Base-by-base conservation (phyloP, 257 asterid genomes). In the Solanum infundibuliforme region DNA sequence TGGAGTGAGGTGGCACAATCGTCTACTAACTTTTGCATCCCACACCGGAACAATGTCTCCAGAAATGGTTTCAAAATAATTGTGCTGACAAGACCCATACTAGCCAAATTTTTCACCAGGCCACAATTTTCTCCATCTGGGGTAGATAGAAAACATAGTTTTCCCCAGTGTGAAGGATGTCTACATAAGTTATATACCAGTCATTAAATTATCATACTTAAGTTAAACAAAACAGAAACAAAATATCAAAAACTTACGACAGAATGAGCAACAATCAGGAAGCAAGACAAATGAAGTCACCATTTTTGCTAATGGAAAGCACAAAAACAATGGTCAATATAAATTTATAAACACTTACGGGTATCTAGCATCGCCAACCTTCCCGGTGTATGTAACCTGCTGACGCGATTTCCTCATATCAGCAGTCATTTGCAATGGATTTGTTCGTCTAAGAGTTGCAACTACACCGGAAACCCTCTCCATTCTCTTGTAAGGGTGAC, bases 111-210 rank as follows among this genome's bases (percentile, higher is more conserved):
- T 91, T 95, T 97, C 31, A 97, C 98, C 58, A 97, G 93, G 83
- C 99, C 99, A 91, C 99, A 95, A 87, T 97, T 97, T 93, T 97
- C 99, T 87, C 99, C 99, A 84, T 97, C 99, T 6, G 98, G 95
- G 16, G 99, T 97, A 18, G 99, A 95, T 87, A 96, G 98, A 90
- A 91, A 95, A 92, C 99, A 97, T 36, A 97, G 86, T 93, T 92
- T 95, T 75, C 98, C 99, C 99, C 99, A 95, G 88, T 97, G 98
- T 68, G 99, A 97, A 83, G 98, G 99, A 87, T 97, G 98, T 46
- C 98, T 96, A 94, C 90, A 92, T 43, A 79, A 89, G 73, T 73
- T 86, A 85, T 86, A 88, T 34, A 85, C 75, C 68, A 88, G 75
- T 82, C 79, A 88, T 83, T 39, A 39, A 48, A 85, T 72, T 88